A percentile compares a stretch with the other conserved stretches of the same genome.
Conservation (phyloP, 345 rosid species). For the Hevea brasiliensis region DNA sequence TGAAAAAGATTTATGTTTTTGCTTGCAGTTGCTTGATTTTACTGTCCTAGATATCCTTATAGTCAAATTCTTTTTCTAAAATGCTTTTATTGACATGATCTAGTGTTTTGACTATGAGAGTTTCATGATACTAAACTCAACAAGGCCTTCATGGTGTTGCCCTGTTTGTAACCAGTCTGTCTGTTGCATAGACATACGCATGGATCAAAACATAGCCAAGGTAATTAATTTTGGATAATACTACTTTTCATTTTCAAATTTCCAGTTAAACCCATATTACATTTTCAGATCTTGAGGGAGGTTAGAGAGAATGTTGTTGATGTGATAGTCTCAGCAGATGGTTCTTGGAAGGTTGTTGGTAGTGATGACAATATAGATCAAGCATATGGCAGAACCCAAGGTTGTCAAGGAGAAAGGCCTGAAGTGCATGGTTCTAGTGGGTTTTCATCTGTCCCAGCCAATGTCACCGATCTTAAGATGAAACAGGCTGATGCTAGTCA, state of each 20-base stretch:
- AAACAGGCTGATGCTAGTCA: neutral
- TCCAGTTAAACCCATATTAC: too few species aligned
- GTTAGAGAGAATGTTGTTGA: conserved; percentile 12
- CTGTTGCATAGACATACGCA: too few species aligned
- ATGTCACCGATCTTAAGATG: conserved; percentile 11
- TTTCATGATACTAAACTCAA: too few species aligned
- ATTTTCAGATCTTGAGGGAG: conserved; percentile 14
- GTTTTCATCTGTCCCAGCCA: neutral
- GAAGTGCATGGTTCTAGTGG: neutral
- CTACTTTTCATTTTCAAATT: too few species aligned
- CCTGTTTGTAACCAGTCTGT: too few species aligned
- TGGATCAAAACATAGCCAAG: too few species aligned
- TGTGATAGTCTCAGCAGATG: conserved; percentile 16
- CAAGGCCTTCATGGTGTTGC: too few species aligned
- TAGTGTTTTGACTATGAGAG: conserved; percentile 17
- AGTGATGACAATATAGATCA: neutral
- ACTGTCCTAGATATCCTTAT: neutral
- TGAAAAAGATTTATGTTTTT: too few species aligned
- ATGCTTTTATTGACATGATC: neutral
- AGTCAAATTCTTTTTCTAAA: neutral
- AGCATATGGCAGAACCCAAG: neutral
- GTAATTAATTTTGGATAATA: too few species aligned
- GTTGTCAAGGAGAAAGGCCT: conserved; percentile 9
- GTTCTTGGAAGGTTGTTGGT: conserved; percentile 20
- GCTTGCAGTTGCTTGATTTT: too few species aligned